phyloP scores from a whole-genome alignment of 2,329 filamentous ascomycete species.

The Exophiala lecanii-corni region DNA sequence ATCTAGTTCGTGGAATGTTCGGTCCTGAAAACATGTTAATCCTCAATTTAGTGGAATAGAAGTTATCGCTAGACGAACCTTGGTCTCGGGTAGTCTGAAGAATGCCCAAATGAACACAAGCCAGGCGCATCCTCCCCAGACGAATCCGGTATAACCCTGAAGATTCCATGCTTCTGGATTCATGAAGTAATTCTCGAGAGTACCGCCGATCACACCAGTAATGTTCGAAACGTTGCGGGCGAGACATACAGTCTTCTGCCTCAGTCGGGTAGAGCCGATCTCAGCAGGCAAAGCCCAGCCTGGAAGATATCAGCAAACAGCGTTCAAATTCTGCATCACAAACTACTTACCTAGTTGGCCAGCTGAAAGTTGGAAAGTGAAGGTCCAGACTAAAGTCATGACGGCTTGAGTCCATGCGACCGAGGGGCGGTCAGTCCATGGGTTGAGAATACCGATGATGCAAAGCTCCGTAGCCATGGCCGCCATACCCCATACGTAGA shows the following conservation, averaged over 20 bases:
- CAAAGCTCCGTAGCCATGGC: slow-evolving; percentile 27
- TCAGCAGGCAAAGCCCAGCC: slow-evolving; percentile 51
- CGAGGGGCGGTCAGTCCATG: slow-evolving; percentile 15
- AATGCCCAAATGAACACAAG: slow-evolving; percentile 29
- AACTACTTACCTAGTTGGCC: slow-evolving; percentile 25
- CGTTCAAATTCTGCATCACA: slow-evolving; percentile 38
- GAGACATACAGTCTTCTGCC: slow-evolving; percentile 52
- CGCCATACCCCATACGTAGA: slow-evolving; percentile 34
- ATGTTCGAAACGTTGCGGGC: slow-evolving; percentile 52
- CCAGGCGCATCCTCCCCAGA: slow-evolving; percentile 29
- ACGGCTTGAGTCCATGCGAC: slow-evolving; percentile 37
- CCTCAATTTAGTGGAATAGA: too few species aligned
- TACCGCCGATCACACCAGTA: slow-evolving; percentile 31
- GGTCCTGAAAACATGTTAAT: not conserved
- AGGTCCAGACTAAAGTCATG: slow-evolving; percentile 42
- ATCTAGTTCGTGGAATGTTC: slow-evolving; percentile 14
- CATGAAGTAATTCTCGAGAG: slow-evolving; percentile 33
- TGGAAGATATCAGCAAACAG: slow-evolving; percentile 51
- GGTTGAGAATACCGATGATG: slow-evolving; percentile 28
- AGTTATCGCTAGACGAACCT: too few species aligned
- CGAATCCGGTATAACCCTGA: slow-evolving; percentile 32
- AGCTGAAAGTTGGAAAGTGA: slow-evolving; percentile 1
- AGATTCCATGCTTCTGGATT: slow-evolving; percentile 30
- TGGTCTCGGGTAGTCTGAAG: slow-evolving; percentile 30
- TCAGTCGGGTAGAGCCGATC: slow-evolving; percentile 50